Evolutionary conservation across 2,329 filamentous ascomycete genomes (phyloP), one percentile per base, ranked within the genome.

Genomic region (Penicillium occitanis): DNA sequence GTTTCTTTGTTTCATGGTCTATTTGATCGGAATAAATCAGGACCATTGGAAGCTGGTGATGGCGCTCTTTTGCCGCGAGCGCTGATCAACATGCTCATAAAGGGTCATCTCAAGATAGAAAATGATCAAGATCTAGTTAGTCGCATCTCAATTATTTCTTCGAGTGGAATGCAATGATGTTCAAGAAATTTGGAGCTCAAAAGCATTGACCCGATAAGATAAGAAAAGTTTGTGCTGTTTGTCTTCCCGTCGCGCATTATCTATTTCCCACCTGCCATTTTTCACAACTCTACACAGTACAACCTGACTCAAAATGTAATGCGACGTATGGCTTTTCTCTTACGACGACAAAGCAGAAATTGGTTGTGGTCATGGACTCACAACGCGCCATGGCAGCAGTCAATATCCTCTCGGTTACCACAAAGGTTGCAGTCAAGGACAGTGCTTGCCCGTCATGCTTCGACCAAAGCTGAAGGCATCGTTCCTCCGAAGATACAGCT

Each of bases 401-500:
- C 28, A 19, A 8, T n/a, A 69, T 53, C 72, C 71, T 62, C 76
- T 67, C 33, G 71, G 66, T 77, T 74, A 19, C 28, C 44, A 61
- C 64, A 42, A 72, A 73, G 58, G 73, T 68, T 59, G 72, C 70
- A 60, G 71, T 71, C 28, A 75, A n/a, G 8, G 13, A 37, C 33
- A 17, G n/a, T 42, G 25, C 11, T 28, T 8, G 14, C 33, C 17
- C 63, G 33, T 6, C 2, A 51, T 65, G 44, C 22, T n/a, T 28
- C 63, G 8, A 61, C 44, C 4, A 37, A 30, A 50, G 33, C 53
- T 6, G 35, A 37, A n/a, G 51, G 30, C 63, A 25, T n/a, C 25
- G n/a, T 40, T 28, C 66, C 70, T 51, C 50, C 68, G 14, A 74
- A 76, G 48, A 81, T 94, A 63, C 84, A 84, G 65, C 87, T 96